These are phyloP conservation scores for Corchorus olitorius DNA, from an alignment of 345 rosid species.

Conservation along the genomic window DNA sequence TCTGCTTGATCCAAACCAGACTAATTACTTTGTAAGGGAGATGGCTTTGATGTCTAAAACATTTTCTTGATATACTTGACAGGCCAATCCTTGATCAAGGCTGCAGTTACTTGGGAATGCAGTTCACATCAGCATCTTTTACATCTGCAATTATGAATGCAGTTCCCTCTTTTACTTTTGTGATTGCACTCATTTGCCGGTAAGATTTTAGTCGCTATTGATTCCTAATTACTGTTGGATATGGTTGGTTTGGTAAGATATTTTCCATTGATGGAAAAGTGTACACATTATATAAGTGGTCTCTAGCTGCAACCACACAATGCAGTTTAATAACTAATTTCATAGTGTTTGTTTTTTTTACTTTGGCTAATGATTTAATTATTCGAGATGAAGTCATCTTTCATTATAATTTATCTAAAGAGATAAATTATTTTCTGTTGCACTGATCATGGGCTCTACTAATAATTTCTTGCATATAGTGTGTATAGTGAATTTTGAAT, in stretches of 20 bases:
- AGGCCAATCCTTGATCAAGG: slow-evolving; percentile 84
- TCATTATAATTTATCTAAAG: not conserved
- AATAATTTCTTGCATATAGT: too few species aligned
- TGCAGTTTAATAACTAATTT: not conserved
- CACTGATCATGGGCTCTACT: not conserved
- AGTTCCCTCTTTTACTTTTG: slow-evolving; percentile 73
- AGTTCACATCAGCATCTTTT: slow-evolving; percentile 67
- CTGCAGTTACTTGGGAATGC: slow-evolving; percentile 65
- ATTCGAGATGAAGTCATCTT: not conserved
- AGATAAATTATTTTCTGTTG: not conserved
- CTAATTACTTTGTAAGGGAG: not conserved
- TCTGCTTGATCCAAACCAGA: not conserved
- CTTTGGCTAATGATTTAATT: not conserved
- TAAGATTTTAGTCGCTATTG: slow-evolving; percentile 19
- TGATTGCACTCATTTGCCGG: slow-evolving; percentile 64
- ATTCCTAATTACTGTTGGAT: not conserved
- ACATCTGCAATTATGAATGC: slow-evolving; percentile 78
- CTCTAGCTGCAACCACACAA: not conserved
- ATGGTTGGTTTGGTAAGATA: not conserved
- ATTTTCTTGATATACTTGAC: slow-evolving; percentile 4
- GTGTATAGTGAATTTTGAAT: not conserved
- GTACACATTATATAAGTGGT: not conserved
- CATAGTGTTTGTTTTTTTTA: not conserved
- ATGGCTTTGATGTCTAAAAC: not conserved
- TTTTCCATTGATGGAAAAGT: not conserved